phyloP scores from a whole-genome alignment of 225 moss, liverwort and hornwort genomes.

The Anthoceros angustus region DNA sequence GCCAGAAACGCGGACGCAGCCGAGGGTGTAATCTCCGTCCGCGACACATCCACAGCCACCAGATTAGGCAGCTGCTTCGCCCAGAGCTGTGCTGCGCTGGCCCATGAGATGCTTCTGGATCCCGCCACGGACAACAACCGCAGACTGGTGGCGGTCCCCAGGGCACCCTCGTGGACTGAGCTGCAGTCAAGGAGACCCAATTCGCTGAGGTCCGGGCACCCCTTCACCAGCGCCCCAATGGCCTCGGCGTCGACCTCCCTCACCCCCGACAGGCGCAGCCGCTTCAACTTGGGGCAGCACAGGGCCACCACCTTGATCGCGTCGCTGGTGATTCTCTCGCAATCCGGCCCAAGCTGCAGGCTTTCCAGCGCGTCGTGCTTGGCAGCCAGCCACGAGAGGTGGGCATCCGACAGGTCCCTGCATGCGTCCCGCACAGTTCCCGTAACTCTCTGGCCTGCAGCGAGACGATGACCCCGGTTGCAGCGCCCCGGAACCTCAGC shows the following conservation, averaged over 20 bases:
- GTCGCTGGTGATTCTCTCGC: conserved; percentile 70
- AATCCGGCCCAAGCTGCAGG: conserved; percentile 67
- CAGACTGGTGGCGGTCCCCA: conserved; percentile 44
- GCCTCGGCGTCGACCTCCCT: conserved; percentile 54
- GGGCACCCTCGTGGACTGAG: conserved; percentile 45
- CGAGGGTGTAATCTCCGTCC: conserved; percentile 56
- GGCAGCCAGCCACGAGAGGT: conserved; percentile 68
- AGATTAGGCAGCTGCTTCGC: conserved; percentile 52
- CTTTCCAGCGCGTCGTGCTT: conserved; percentile 58
- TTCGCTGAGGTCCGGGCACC: conserved; percentile 52
- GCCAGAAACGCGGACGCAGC: conserved; percentile 48
- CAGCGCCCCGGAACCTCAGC: conserved; percentile 58
- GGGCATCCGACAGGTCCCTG: conserved; percentile 58
- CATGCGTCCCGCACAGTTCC: conserved; percentile 68
- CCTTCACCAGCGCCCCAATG: conserved; percentile 43
- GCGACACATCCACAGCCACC: conserved; percentile 56
- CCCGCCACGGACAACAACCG: conserved; percentile 76
- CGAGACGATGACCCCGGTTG: conserved; percentile 47
- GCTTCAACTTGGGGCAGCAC: conserved; percentile 71
- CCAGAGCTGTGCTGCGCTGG: conserved; percentile 45
- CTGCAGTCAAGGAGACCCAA: conserved; percentile 60
- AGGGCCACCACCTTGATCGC: conserved; percentile 58
- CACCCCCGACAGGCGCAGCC: conserved; percentile 62
- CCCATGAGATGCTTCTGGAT: conserved; percentile 59
- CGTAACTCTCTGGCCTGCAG: conserved; percentile 35